phyloP scores from a whole-genome alignment of 805 yeast genomes.

The Barnettozyma vustinii region DNA sequence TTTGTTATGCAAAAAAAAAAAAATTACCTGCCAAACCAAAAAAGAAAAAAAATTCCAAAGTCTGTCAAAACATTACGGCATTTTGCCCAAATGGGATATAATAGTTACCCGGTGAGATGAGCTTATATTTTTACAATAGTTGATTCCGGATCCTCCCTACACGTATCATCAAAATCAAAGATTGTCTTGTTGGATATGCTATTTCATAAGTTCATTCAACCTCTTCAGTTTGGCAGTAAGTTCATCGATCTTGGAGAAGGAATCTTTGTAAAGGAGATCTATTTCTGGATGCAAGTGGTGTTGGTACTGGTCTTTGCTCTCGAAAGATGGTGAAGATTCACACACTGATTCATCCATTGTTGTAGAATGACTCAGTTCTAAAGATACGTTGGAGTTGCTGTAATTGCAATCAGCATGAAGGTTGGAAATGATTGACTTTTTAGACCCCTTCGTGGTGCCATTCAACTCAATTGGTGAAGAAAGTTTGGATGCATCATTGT shows the following conservation, averaged over 20 bases:
- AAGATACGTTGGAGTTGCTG: neutral
- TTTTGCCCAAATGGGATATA: neutral
- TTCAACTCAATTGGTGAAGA: constrained; percentile 20
- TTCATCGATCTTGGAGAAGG: constrained; percentile 42
- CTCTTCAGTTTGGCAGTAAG: constrained; percentile 25
- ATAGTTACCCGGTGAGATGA: constrained; percentile 1
- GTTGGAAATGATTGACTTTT: neutral
- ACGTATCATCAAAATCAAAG: neutral
- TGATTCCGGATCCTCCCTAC: neutral
- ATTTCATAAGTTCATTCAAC: constrained; percentile 13
- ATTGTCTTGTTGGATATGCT: neutral
- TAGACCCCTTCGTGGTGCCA: constrained; percentile 1
- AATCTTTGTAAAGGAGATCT: constrained; percentile 51
- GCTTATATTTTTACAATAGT: neutral
- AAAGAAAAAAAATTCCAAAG: constrained; percentile 1
- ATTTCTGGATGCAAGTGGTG: constrained; percentile 39
- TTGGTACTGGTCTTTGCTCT: neutral
- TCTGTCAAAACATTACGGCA: constrained; percentile 1
- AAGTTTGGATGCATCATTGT: constrained; percentile 12
- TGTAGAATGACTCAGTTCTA: neutral
- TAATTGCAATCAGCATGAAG: neutral
- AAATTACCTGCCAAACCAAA: neutral
- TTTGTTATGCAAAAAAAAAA: neutral
- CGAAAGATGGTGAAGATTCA: neutral
- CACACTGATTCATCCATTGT: neutral